Base-by-base conservation (phyloP, 768 basidiomycete genomes). In the Suillus tomentosus region DNA sequence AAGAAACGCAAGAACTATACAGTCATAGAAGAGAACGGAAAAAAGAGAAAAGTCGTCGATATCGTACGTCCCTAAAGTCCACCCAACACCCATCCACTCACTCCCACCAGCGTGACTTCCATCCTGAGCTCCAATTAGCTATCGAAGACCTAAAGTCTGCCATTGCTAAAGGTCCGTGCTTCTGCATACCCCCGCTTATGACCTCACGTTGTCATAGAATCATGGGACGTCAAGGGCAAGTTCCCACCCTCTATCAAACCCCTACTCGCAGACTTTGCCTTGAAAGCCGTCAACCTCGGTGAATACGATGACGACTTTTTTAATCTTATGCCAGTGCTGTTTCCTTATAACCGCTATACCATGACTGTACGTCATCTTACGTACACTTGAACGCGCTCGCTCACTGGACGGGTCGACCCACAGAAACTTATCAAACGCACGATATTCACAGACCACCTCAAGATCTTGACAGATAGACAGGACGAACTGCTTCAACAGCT, bases 331-430 rank as follows among this genome's bases (percentile, higher is more conserved):
- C 94, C 96, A 0, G 81, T 78, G 27, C 74, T 96, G 45, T 95
- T 99, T 70, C 94, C 95, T 0, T 99, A 98, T 73, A 99, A 99
- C 79, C 88, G 90, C 67, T 99, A 92, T 74, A 96, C 94, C 0
- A 95, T 98, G 89, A 91, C 84, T 59, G 90, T 92, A 62, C 60
- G 89, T 81, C 14, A 14, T 9, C 0, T 27, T 24, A 50, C 50
- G 7, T 24, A 50, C 14, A 24, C 50, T 27, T 27, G 50, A 24
- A 14, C 15, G 50, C 24, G 14, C 24, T 24, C 14, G 14, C 50
- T 50, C 14, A 50, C 24, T 27, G 22, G 0, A 50, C 13, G 48
- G 9, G 10, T 13, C 13, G 11, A 8, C 15, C 2, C 24, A 15
- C 15, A 50, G 50, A 50, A 50, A 50, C 84, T 98, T 54, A 91